Evolutionary conservation across 352 stramenopile species (phyloP).

Genomic region (Phytopythium ostracodes): DNA sequence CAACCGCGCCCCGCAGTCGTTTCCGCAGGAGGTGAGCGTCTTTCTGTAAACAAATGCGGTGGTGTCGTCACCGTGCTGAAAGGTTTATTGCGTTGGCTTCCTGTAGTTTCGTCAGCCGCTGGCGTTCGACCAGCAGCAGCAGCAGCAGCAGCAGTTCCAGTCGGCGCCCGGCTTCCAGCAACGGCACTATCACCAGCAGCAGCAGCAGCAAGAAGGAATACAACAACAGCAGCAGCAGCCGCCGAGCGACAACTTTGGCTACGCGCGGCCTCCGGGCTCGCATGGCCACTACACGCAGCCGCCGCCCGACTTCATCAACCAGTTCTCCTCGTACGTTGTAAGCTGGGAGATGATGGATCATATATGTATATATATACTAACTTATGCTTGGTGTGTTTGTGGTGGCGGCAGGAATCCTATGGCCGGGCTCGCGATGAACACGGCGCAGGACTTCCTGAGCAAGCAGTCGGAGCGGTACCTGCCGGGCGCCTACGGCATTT

Average conservation of each 20-base stretch:
- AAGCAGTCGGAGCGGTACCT: conserved; percentile 84
- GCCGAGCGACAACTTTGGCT: conserved; percentile 18
- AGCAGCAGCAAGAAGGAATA: conserved; percentile 10
- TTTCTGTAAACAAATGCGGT: too few species aligned
- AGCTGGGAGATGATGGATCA: background rate
- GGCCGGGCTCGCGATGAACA: conserved; percentile 84
- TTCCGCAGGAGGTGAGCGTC: conserved; percentile 34
- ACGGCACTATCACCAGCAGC: conserved; percentile 20
- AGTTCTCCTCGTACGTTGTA: conserved; percentile 50
- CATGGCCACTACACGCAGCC: conserved; percentile 16
- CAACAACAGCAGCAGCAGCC: conserved; percentile 22
- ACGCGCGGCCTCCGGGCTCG: conserved; percentile 11
- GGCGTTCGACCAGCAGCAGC: conserved; percentile 17
- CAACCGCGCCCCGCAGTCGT: conserved; percentile 17
- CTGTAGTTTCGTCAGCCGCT: conserved; percentile 33
- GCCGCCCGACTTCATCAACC: conserved; percentile 71
- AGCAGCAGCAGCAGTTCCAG: conserved; percentile 36
- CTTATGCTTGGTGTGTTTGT: too few species aligned
- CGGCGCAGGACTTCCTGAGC: conserved; percentile 72
- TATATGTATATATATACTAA: too few species aligned
- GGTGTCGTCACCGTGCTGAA: too few species aligned
- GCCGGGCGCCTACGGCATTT: conserved; percentile 70
- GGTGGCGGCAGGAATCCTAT: conserved; percentile 72
- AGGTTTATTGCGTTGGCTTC: too few species aligned
- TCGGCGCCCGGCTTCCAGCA: conserved; percentile 22